Evolutionary conservation across 768 basidiomycete genomes (phyloP).

Genomic region (Boletus reticulatus): DNA sequence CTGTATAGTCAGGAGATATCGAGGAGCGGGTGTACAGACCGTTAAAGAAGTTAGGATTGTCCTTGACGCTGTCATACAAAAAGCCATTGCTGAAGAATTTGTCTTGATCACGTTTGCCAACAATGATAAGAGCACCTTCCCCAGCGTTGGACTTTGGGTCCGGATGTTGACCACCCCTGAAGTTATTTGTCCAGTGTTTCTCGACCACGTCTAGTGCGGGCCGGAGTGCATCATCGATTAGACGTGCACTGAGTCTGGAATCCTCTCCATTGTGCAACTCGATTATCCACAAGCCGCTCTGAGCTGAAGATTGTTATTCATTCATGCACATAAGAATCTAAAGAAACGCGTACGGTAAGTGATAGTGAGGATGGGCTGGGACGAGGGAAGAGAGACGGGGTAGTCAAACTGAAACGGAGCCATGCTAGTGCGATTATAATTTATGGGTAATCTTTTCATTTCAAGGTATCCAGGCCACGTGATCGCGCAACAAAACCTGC

Average conservation of each 20-base stretch:
- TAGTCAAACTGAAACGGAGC: slow-evolving; percentile 4
- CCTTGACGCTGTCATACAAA: slow-evolving; percentile 51
- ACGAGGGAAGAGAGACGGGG: slow-evolving; percentile 48
- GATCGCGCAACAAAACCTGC: slow-evolving; percentile 19
- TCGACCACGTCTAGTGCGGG: slow-evolving; percentile 76
- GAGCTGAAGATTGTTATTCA: background rate
- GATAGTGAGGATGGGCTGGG: slow-evolving; percentile 59
- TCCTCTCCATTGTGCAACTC: slow-evolving; percentile 81
- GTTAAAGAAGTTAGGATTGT: slow-evolving; percentile 64
- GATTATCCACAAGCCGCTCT: slow-evolving; percentile 71
- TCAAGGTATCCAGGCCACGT: slow-evolving; percentile 8
- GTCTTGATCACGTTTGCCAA: slow-evolving; percentile 71
- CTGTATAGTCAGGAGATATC: background rate
- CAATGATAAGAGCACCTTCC: slow-evolving; percentile 72
- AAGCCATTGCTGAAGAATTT: slow-evolving; percentile 91
- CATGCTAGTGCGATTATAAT: slow-evolving; percentile 4
- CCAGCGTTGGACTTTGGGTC: slow-evolving; percentile 35
- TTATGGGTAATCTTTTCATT: background rate
- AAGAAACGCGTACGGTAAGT: slow-evolving; percentile 52
- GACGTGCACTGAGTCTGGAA: slow-evolving; percentile 57
- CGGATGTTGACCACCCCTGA: slow-evolving; percentile 40
- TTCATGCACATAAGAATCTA: background rate
- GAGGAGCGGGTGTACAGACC: slow-evolving; percentile 36
- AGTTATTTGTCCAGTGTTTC: slow-evolving; percentile 59
- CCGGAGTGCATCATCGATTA: slow-evolving; percentile 59